Percentiles rank a stretch among this genome's conserved stretches.
Evolutionary conservation across 345 rosid genomes (phyloP).

Genomic region (thale cress (Arabidopsis thaliana)): TAIR10.1 NC_003074.8:21947001-21947500

Average conservation of each 20-base stretch:
- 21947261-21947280: conserved; percentile 24
- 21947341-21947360: conserved; percentile 59
- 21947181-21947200: conserved; percentile 3
- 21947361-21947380: conserved; percentile 9
- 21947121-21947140: conserved; percentile 8
- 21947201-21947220: conserved; percentile 19
- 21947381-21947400: background rate
- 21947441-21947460: conserved; percentile 62
- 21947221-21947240: background rate
- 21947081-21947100: background rate
- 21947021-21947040: conserved; percentile 95
- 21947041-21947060: conserved; percentile 93
- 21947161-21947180: background rate
- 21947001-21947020: conserved; percentile 75
- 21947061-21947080: conserved; percentile 69
- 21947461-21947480: conserved; percentile 78
- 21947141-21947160: background rate
- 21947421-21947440: conserved; percentile 45
- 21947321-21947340: conserved; percentile 77
- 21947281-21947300: conserved; percentile 98
- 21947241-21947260: background rate
- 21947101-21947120: background rate
- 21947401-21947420: background rate
- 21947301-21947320: conserved; percentile 93
- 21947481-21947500: conserved; percentile 70